These are phyloP conservation scores for Coniella vitis DNA, from an alignment of 2,329 filamentous ascomycete species.

Conservation along the genomic window DNA sequence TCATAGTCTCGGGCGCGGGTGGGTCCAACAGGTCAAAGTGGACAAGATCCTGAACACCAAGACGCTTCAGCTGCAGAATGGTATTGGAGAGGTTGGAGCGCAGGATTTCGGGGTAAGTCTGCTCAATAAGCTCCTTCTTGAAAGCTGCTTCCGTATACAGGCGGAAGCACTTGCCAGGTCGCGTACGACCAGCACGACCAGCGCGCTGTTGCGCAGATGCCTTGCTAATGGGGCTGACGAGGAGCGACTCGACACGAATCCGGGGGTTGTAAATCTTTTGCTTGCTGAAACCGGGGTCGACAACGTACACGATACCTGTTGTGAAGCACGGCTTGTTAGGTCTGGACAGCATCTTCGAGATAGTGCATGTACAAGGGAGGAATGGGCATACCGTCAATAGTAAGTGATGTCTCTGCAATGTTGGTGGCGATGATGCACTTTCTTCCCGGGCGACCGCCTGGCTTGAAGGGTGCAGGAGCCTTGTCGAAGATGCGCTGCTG, in stretches of 20 bases:
- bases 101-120: slow-evolving; percentile 93
- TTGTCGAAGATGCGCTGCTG: slow-evolving; percentile 95
- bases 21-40: slow-evolving; percentile 99
- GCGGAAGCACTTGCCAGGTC: slow-evolving; percentile 96
- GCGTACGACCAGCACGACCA: slow-evolving; percentile 97
- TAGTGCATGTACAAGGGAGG: neutral
- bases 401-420: slow-evolving; percentile 95
- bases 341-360: neutral
- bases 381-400: slow-evolving; percentile 68
- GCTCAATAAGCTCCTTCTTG: slow-evolving; percentile 96
- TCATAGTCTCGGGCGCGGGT: slow-evolving; percentile 93
- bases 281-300: slow-evolving; percentile 98
- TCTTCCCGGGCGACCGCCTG: slow-evolving; percentile 78
- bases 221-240: slow-evolving; percentile 98
- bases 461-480: slow-evolving; percentile 64
- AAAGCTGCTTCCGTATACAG: slow-evolving; percentile 93
- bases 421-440: slow-evolving; percentile 95
- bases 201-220: slow-evolving; percentile 95
- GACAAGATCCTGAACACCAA: slow-evolving; percentile 89
- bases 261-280: slow-evolving; percentile 99
- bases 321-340: neutral
- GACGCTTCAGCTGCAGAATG: slow-evolving; percentile 93
- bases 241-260: slow-evolving; percentile 88
- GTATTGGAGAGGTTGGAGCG: slow-evolving; percentile 92
- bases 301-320: slow-evolving; percentile 78